These are phyloP conservation scores for Acacia pycnantha DNA, from an alignment of 331 rosid genomes.

Conservation along the genomic window DNA sequence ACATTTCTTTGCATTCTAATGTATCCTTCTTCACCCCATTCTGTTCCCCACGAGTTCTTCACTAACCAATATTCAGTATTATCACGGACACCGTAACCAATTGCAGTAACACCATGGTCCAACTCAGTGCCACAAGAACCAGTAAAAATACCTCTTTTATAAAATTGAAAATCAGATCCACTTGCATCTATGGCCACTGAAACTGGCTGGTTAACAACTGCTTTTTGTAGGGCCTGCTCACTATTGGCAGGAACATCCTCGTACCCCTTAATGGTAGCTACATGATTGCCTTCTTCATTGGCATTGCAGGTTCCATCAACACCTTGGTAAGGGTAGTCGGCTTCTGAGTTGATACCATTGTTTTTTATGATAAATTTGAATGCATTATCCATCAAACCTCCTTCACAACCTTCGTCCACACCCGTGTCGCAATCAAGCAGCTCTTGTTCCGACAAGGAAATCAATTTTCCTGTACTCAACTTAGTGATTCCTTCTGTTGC, in stretches of 20 bases:
- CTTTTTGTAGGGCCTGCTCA: constrained; percentile 30
- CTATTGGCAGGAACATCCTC: constrained; percentile 35
- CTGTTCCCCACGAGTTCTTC: constrained; percentile 40
- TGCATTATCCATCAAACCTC: constrained; percentile 36
- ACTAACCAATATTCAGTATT: constrained; percentile 37
- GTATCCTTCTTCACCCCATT: constrained; percentile 37
- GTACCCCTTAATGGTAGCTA: constrained; percentile 26
- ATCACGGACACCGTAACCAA: constrained; percentile 24
- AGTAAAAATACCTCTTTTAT: constrained; percentile 26
- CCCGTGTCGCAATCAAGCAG: constrained; percentile 37
- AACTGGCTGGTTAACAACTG: constrained; percentile 34
- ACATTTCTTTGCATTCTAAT: constrained; percentile 34
- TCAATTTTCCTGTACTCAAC: background rate
- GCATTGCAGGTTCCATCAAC: background rate
- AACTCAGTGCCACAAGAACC: constrained; percentile 23
- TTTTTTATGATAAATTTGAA: constrained; percentile 32
- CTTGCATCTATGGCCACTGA: constrained; percentile 46
- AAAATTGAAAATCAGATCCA: constrained; percentile 12
- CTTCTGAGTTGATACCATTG: constrained; percentile 19
- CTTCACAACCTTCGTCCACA: constrained; percentile 29
- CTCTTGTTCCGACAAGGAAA: constrained; percentile 40
- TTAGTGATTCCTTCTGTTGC: constrained; percentile 34
- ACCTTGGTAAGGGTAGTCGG: constrained; percentile 18
- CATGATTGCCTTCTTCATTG: constrained; percentile 4
- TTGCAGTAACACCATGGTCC: constrained; percentile 28